Evolutionary conservation across 2,329 filamentous ascomycete genomes (phyloP), one percentile per base, ranked within the genome.

Genomic region (Fusarium falciforme): DNA sequence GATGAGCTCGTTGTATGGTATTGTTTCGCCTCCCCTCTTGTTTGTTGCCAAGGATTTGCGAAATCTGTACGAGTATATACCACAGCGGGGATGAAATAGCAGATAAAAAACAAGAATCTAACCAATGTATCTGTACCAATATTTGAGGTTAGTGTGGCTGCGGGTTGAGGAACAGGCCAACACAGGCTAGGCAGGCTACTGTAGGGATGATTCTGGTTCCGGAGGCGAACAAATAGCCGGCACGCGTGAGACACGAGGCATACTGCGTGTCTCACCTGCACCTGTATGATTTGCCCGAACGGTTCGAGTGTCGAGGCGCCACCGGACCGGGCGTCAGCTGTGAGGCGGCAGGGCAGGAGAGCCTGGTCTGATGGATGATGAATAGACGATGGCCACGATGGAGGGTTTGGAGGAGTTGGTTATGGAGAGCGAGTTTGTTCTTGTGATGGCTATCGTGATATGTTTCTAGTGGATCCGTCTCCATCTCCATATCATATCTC

Each of bases 31-130:
- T 60, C 55, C 59, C 29, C 47, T 58, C 36, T 59, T 73, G 33
- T 47, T 70, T 71, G 49, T 29, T 40, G 8, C 10, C 35, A 17
- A 42, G 55, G 29, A 35, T 38, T 64, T 61, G 70, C 66, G 27
- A 49, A 40, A 67, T 63, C 42, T 75, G 72, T 75, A 75, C 35
- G 70, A 75, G 57, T 75, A 75, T 75, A 75, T 75, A 75, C 72
- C 72, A 75, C 42, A 36, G 60, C 66, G 66, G 64, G 60, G 72
- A 75, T 60, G 62, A 68, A 70, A 61, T 20, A 70, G 72, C 69
- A 73, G 63, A 67, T 62, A 75, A 27, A 75, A 73, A 72, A 61
- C 68, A 74, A 71, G 59, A 62, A 64, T 60, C 59, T 73, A 57
- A 57, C 64, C 72, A 64, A 71, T 29, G 47, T 49, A 73, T 40